These are phyloP conservation scores for Cicer chorassanicum DNA, from an alignment of 306 rosid genomes.

Conservation along the genomic window DNA sequence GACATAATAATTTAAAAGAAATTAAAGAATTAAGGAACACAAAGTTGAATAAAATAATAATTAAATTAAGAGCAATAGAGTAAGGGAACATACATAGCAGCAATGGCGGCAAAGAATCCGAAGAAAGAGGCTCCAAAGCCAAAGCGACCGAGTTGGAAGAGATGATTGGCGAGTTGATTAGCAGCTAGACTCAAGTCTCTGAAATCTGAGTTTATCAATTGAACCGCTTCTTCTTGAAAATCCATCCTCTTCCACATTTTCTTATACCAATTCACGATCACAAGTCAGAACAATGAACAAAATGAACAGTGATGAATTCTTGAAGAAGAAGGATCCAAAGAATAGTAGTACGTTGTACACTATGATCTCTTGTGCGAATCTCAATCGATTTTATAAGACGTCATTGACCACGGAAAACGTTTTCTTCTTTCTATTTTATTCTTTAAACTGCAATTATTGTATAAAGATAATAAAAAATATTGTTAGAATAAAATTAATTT, in stretches of 20 bases:
- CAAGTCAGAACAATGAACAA: background rate
- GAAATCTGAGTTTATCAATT: conserved; percentile 65
- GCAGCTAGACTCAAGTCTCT: conserved; percentile 59
- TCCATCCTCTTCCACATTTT: conserved; percentile 43
- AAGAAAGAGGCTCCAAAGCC: conserved; percentile 74
- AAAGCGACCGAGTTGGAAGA: conserved; percentile 58
- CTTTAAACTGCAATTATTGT: no score
- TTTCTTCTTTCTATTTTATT: background rate
- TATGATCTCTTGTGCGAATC: background rate
- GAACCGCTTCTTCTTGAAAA: conserved; percentile 44
- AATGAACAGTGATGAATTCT: background rate
- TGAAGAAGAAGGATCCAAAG: background rate
- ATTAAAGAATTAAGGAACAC: no score
- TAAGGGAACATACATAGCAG: conserved; percentile 68
- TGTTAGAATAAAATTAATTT: no score
- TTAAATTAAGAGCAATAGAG: background rate
- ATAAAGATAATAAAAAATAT: no score
- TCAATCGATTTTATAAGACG: background rate
- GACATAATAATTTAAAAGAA: no score
- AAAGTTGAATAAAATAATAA: background rate
- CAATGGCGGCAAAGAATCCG: conserved; percentile 69
- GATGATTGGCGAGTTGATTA: conserved; percentile 61
- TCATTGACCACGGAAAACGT: background rate
- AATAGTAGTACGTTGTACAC: background rate
- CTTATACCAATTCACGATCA: background rate